Conservation (phyloP, 169 alveolate genomes). For the Neospora caninum region DNA sequence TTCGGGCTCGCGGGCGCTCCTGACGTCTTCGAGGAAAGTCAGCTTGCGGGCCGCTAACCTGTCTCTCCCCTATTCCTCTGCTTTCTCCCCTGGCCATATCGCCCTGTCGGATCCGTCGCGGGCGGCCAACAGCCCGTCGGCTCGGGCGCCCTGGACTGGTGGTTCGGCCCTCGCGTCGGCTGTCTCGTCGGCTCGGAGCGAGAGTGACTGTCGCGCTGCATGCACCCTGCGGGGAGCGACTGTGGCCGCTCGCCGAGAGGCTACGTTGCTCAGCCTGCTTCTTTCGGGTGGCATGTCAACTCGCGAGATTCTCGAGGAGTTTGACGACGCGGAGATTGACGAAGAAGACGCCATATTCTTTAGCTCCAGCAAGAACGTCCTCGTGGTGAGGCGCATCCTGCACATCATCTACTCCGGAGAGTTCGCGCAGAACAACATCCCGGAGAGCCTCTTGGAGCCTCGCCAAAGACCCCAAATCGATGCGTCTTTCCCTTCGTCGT, state of each 20-base stretch:
- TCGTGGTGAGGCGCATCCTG: slow-evolving; percentile 51
- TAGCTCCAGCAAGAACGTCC: slow-evolving; percentile 59
- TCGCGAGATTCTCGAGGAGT: neutral
- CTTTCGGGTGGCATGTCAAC: slow-evolving; percentile 18
- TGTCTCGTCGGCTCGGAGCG: neutral
- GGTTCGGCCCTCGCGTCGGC: neutral
- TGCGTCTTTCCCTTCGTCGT: neutral
- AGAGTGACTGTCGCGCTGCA: no score
- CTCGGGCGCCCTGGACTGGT: neutral
- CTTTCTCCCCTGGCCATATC: neutral
- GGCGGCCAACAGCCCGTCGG: neutral
- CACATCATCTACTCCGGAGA: slow-evolving; percentile 10
- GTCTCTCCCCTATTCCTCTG: neutral
- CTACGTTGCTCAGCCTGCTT: slow-evolving; percentile 13
- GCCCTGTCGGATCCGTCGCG: neutral
- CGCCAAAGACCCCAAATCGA: neutral
- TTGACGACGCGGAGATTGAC: slow-evolving; percentile 36
- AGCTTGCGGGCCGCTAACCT: neutral
- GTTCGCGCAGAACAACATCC: slow-evolving; percentile 41
- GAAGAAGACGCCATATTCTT: slow-evolving; percentile 50
- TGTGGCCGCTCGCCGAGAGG: slow-evolving; percentile 13
- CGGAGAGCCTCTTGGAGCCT: slow-evolving; percentile 1
- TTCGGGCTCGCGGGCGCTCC: neutral
- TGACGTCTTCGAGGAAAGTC: neutral
- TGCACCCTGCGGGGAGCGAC: neutral